These are phyloP conservation scores for Radiomyces spectabilis DNA, from an alignment of 192 early-diverging fungal species.

Conservation along the genomic window DNA sequence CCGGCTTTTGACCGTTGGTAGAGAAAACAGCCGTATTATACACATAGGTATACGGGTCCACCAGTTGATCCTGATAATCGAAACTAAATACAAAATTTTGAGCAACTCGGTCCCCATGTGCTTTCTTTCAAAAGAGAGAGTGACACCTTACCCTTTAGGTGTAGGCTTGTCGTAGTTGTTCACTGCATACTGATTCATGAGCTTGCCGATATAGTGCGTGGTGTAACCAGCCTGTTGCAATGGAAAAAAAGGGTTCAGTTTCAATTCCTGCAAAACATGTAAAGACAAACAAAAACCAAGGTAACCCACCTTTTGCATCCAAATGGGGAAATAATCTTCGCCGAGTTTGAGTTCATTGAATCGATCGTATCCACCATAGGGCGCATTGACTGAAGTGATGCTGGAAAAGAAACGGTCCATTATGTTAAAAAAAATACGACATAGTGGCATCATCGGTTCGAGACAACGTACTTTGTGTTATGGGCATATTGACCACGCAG, in stretches of 20 bases:
- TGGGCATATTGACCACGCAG: conserved; percentile 57
- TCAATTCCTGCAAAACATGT: not conserved
- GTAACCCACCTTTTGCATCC: conserved; percentile 33
- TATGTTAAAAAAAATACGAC: conserved; percentile 6
- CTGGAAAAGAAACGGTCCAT: too few species aligned
- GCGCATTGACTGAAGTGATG: conserved; percentile 24
- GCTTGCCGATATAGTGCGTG: conserved; percentile 64
- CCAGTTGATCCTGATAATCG: conserved; percentile 24
- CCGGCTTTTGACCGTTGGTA: conserved; percentile 42
- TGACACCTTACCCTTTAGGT: conserved; percentile 34
- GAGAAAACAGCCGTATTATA: conserved; percentile 51
- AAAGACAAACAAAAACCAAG: not conserved
- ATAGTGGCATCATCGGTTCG: not conserved
- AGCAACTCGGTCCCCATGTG: too few species aligned
- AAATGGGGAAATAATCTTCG: conserved; percentile 40
- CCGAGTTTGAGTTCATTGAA: conserved; percentile 30
- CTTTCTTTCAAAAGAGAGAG: too few species aligned
- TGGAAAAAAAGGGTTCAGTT: not conserved
- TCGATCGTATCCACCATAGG: conserved; percentile 34
- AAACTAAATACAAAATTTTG: not conserved
- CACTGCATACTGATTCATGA: conserved; percentile 44
- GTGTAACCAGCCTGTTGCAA: conserved; percentile 46
- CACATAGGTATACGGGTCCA: conserved; percentile 51
- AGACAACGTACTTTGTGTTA: conserved; percentile 41
- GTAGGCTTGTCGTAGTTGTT: conserved; percentile 27